Evolutionary conservation across 2,329 filamentous ascomycete species (phyloP).

Genomic region (Colletotrichum cereale): DNA sequence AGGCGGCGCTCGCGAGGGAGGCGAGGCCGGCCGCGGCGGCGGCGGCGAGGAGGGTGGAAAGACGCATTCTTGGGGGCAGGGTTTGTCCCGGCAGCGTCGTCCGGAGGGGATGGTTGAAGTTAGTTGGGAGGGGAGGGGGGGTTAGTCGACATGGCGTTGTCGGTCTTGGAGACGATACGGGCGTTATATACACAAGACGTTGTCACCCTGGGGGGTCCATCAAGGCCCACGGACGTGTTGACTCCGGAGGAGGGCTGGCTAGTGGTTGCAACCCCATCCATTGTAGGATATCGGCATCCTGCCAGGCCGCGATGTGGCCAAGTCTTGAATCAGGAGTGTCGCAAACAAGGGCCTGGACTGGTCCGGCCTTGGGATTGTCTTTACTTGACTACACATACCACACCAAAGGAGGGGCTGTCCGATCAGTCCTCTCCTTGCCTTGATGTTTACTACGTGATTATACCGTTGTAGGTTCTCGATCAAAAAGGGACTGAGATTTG

Average conservation of each 20-base stretch:
- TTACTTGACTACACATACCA: too few relatives aligned
- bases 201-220: background rate
- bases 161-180: background rate
- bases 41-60: constrained; percentile 8
- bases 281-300: background rate
- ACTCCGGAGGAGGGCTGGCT: constrained; percentile 12
- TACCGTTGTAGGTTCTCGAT: background rate
- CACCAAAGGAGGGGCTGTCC: background rate
- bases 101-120: background rate
- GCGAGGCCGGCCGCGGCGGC: constrained; percentile 19
- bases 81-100: background rate
- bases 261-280: constrained; percentile 11
- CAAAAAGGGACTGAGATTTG: background rate
- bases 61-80: background rate
- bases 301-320: background rate
- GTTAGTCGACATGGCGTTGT: background rate
- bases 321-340: background rate
- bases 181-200: background rate
- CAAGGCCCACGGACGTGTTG: constrained; percentile 30
- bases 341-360: too few relatives aligned
- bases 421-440: background rate
- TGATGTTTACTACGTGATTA: background rate
- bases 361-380: too few relatives aligned
- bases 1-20: constrained; percentile 43
- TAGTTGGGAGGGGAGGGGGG: too few relatives aligned